Percentiles rank a stretch among this genome's conserved stretches.
These are phyloP conservation scores for Peziza echinospora DNA, from an alignment of 495 filamentous ascomycete species.

Conservation along the genomic window DNA sequence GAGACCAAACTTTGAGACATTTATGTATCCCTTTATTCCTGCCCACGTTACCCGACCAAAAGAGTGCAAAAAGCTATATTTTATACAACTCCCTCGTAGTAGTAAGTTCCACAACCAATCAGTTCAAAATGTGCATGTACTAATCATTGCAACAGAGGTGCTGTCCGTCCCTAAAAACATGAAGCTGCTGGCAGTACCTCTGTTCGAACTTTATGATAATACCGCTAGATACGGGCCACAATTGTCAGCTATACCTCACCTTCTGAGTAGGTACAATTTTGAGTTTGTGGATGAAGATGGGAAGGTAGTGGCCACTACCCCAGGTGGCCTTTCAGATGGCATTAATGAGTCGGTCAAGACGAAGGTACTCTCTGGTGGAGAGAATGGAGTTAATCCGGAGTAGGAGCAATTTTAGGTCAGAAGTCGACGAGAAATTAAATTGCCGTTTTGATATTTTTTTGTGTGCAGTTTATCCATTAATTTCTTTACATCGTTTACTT, in stretches of 20 bases:
- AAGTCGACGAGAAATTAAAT: too few species aligned
- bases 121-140: not conserved
- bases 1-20: slow-evolving; percentile 96
- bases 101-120: slow-evolving; percentile 36
- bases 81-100: slow-evolving; percentile 77
- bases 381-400: slow-evolving; percentile 29
- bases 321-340: slow-evolving; percentile 34
- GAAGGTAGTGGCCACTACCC: slow-evolving; percentile 67
- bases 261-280: slow-evolving; percentile 86
- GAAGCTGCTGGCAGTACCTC: slow-evolving; percentile 88
- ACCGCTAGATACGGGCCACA: slow-evolving; percentile 86
- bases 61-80: slow-evolving; percentile 98
- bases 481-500: too few species aligned
- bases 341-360: slow-evolving; percentile 35
- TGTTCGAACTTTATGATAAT: slow-evolving; percentile 97
- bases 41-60: slow-evolving; percentile 89
- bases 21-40: slow-evolving; percentile 97
- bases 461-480: too few species aligned
- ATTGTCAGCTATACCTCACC: slow-evolving; percentile 82
- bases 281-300: slow-evolving; percentile 95
- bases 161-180: slow-evolving; percentile 97
- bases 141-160: slow-evolving; percentile 39
- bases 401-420: too few species aligned
- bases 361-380: slow-evolving; percentile 56
- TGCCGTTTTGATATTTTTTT: too few species aligned